Conservation (phyloP, 2,329 filamentous ascomycete genomes). For the Diaporthe ampelina region DNA sequence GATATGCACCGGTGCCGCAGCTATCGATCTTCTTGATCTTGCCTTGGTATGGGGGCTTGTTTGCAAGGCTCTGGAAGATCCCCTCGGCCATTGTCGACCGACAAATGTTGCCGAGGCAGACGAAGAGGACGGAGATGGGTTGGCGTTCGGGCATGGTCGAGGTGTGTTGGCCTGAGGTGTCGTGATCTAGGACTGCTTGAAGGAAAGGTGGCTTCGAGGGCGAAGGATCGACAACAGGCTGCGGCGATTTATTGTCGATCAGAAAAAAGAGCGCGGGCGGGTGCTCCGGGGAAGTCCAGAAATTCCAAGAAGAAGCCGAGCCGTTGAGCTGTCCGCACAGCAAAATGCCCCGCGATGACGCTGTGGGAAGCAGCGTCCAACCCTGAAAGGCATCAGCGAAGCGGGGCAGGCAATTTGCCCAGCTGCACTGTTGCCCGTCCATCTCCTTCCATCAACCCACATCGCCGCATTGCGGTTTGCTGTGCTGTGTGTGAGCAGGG, state of each 20-base stretch:
- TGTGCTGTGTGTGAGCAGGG: neutral
- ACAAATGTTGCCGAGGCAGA: slow-evolving; percentile 98
- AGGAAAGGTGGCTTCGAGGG: neutral
- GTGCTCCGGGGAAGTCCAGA: slow-evolving; percentile 9
- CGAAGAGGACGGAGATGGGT: slow-evolving; percentile 83
- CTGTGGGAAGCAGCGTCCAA: slow-evolving; percentile 24
- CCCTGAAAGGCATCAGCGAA: slow-evolving; percentile 4
- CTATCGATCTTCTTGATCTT: slow-evolving; percentile 82
- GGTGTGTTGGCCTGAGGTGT: neutral
- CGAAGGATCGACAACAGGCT: slow-evolving; percentile 19
- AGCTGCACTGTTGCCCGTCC: neutral
- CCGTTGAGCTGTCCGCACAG: slow-evolving; percentile 21
- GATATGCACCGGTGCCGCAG: slow-evolving; percentile 91
- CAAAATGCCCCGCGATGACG: slow-evolving; percentile 29
- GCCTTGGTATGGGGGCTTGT: slow-evolving; percentile 70
- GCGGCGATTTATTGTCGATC: slow-evolving; percentile 26
- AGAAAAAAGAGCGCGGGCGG: slow-evolving; percentile 7
- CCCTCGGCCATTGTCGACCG: slow-evolving; percentile 96
- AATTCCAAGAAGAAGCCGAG: neutral
- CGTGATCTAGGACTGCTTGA: neutral
- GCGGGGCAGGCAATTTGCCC: slow-evolving; percentile 31
- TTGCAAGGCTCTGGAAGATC: slow-evolving; percentile 82
- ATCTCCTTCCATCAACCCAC: no score
- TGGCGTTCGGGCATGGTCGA: slow-evolving; percentile 37
- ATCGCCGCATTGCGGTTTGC: no score